phyloP scores from a whole-genome alignment of 108 stramenopile genomes.

The Aurantiochytrium sp. region DNA sequence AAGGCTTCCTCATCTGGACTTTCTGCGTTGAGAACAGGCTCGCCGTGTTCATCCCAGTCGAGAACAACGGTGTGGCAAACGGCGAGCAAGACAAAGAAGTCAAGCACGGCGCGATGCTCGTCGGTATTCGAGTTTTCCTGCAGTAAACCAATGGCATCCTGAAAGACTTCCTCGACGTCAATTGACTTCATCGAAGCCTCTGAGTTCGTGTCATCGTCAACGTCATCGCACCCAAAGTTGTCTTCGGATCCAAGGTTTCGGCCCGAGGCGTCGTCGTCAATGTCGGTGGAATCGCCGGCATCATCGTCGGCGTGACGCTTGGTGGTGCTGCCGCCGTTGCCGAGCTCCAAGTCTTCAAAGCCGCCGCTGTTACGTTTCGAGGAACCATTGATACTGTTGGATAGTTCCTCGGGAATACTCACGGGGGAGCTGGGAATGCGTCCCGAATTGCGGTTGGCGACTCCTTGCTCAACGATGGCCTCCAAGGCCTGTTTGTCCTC shows the following conservation, averaged over 20 bases:
- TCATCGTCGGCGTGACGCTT: too few species aligned
- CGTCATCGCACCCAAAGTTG: too few species aligned
- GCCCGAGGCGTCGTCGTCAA: too few species aligned
- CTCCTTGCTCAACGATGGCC: background rate
- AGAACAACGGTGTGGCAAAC: slow-evolving; percentile 51
- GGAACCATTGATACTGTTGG: too few species aligned
- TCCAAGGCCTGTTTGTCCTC: background rate
- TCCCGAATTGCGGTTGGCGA: background rate
- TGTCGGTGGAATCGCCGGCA: too few species aligned
- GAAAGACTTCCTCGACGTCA: background rate
- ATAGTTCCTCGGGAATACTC: background rate
- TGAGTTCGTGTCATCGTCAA: background rate
- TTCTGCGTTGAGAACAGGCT: background rate
- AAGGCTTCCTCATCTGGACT: slow-evolving; percentile 27
- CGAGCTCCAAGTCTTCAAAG: background rate
- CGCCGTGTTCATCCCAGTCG: background rate
- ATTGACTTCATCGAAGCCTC: background rate
- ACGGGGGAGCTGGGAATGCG: background rate
- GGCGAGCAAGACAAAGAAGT: slow-evolving; percentile 55
- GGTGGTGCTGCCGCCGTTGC: background rate
- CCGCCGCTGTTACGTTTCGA: background rate
- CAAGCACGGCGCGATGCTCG: background rate
- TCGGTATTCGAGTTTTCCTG: background rate
- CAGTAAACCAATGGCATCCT: background rate
- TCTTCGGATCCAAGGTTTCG: too few species aligned